phyloP scores from a whole-genome alignment of 208 protist species.

The Crithidia bombi region DNA sequence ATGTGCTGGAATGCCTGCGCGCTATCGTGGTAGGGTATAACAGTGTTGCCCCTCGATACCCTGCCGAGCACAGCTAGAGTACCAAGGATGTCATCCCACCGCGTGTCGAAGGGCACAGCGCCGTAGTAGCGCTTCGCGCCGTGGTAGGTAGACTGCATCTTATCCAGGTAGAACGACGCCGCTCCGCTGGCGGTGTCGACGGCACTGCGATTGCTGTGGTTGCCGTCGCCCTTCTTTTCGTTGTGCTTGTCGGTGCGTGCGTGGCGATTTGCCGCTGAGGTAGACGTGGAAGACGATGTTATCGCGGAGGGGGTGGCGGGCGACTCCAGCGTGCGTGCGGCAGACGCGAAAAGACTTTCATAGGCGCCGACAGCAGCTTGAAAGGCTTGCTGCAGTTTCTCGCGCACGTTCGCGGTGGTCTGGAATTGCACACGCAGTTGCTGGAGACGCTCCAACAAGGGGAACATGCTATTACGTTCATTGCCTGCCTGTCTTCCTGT shows the following conservation, averaged over 20 bases:
- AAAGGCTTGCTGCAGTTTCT: constrained; percentile 24
- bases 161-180: constrained; percentile 36
- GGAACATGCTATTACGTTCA: not conserved
- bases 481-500: not conserved
- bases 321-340: constrained; percentile 1
- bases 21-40: constrained; percentile 76
- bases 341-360: constrained; percentile 18
- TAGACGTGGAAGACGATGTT: not conserved
- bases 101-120: constrained; percentile 65
- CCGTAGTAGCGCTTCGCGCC: constrained; percentile 37
- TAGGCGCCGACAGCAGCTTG: constrained; percentile 12
- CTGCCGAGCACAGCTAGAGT: constrained; percentile 68
- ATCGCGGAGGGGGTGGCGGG: not conserved
- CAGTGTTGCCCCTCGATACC: constrained; percentile 64
- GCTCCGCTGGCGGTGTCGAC: not conserved
- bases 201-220: not conserved
- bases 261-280: not conserved
- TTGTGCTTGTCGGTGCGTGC: not conserved
- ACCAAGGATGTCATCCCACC: constrained; percentile 74
- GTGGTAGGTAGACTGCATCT: constrained; percentile 30
- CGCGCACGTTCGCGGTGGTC: constrained; percentile 24
- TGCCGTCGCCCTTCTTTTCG: not conserved
- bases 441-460: constrained; percentile 21
- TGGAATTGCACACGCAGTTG: constrained; percentile 23
- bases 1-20: constrained; percentile 78